phyloP scores from a whole-genome alignment of 2,329 filamentous ascomycete species.

The Paracorniculantispora psalliotae region DNA sequence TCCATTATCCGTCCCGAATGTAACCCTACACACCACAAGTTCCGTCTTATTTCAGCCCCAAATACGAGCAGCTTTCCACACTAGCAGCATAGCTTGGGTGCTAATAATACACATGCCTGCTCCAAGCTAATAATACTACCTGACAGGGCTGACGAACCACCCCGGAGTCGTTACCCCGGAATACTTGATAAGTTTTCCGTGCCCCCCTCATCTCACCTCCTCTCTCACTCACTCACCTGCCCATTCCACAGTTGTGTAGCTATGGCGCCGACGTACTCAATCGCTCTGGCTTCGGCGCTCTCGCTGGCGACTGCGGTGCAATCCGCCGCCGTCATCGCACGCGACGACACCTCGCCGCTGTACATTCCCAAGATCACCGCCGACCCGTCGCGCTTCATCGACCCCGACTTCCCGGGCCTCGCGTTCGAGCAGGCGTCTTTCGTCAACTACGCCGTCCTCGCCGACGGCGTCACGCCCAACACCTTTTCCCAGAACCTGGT shows the following conservation, averaged over 20 bases:
- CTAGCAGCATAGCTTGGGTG: not conserved
- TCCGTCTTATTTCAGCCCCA: not conserved
- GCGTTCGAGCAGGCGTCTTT: constrained; percentile 9
- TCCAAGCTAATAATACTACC: not conserved
- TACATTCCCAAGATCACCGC: not conserved
- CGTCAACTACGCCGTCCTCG: constrained; percentile 15
- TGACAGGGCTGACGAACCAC: not conserved
- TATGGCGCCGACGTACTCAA: not conserved
- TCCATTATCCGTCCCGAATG: not conserved
- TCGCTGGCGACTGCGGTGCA: not conserved
- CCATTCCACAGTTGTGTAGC: too few species aligned
- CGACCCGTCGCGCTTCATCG: constrained; percentile 3
- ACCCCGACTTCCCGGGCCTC: constrained; percentile 6
- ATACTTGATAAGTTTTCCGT: not conserved
- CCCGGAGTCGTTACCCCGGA: not conserved
- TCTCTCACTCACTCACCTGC: not conserved
- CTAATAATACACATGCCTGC: not conserved
- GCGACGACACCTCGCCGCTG: not conserved
- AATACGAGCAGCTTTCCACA: not conserved
- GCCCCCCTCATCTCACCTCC: not conserved
- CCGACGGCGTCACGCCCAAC: constrained; percentile 27
- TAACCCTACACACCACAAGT: not conserved
- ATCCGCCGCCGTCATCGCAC: not conserved
- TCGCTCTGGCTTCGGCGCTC: not conserved
- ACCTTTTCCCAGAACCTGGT: constrained; percentile 31